Percentiles rank a stretch among this genome's conserved stretches.
phyloP scores from a whole-genome alignment of 805 yeast species.

The Blastobotrys terrestris region DNA sequence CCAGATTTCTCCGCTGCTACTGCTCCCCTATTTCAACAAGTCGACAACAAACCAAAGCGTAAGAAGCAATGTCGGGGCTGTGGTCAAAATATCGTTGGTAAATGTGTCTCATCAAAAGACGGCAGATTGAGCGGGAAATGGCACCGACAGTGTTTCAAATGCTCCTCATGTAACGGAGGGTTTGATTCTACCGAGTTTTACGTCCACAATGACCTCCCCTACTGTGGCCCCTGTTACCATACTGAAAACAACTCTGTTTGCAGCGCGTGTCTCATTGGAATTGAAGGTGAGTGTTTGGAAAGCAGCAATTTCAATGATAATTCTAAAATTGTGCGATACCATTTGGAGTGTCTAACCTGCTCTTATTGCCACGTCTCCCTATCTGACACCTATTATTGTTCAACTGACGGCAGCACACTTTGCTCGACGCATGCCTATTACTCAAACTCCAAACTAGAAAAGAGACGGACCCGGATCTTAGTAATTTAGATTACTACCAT shows the following conservation, averaged over 20 bases:
- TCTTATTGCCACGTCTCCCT: slow-evolving; percentile 41
- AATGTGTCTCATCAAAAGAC: slow-evolving; percentile 76
- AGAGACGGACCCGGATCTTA: slow-evolving; percentile 28
- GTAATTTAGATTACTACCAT: slow-evolving; percentile 18
- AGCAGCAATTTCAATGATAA: slow-evolving; percentile 23
- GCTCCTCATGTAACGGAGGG: slow-evolving; percentile 58
- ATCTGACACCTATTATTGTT: slow-evolving; percentile 29
- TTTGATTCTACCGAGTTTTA: slow-evolving; percentile 39
- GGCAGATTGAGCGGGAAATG: slow-evolving; percentile 69
- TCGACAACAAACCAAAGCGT: neutral
- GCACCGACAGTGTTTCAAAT: slow-evolving; percentile 84
- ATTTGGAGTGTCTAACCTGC: slow-evolving; percentile 67
- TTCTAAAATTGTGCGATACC: slow-evolving; percentile 56
- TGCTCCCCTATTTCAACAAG: neutral
- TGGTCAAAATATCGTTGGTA: slow-evolving; percentile 45
- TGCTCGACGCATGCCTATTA: slow-evolving; percentile 33
- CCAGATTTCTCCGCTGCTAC: neutral
- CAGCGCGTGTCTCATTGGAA: slow-evolving; percentile 60
- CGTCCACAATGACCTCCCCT: slow-evolving; percentile 72
- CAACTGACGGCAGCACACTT: slow-evolving; percentile 27
- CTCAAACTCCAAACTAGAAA: slow-evolving; percentile 16
- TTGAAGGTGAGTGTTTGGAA: slow-evolving; percentile 88
- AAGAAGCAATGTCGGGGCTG: slow-evolving; percentile 62
- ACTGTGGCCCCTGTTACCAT: slow-evolving; percentile 76
- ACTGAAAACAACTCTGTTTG: slow-evolving; percentile 70